phyloP scores from a whole-genome alignment of 306 rosid genomes.

The Vigna nakashimae region DNA sequence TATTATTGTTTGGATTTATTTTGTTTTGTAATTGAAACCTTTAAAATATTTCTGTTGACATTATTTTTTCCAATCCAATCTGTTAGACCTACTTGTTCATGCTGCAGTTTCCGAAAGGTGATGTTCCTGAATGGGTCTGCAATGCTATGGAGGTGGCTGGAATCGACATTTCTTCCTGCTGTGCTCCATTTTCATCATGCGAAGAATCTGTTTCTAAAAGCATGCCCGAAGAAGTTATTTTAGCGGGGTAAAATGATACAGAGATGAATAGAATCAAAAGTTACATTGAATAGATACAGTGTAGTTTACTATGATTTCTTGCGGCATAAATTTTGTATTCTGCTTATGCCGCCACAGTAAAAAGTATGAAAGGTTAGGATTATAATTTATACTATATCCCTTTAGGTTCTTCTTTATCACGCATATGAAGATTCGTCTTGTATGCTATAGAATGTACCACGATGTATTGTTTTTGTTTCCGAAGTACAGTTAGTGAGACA shows the following conservation, averaged over 20 bases:
- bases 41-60: not conserved
- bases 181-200: slow-evolving; percentile 54
- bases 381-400: not conserved
- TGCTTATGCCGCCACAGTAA: slow-evolving; percentile 52
- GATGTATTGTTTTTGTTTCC: slow-evolving; percentile 6
- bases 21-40: not conserved
- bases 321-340: slow-evolving; percentile 66
- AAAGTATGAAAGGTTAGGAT: slow-evolving; percentile 21
- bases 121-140: slow-evolving; percentile 95
- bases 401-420: slow-evolving; percentile 16
- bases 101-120: slow-evolving; percentile 83
- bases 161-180: slow-evolving; percentile 85
- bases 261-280: slow-evolving; percentile 28
- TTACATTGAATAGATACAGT: slow-evolving; percentile 25
- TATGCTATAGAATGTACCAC: not conserved
- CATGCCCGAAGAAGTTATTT: slow-evolving; percentile 18
- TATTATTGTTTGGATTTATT: not conserved
- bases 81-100: slow-evolving; percentile 22
- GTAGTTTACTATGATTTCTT: slow-evolving; percentile 26
- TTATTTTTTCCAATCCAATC: slow-evolving; percentile 8
- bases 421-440: slow-evolving; percentile 2
- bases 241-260: slow-evolving; percentile 1
- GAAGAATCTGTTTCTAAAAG: slow-evolving; percentile 39
- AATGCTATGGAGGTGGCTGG: slow-evolving; percentile 99
- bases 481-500: not conserved